Evolutionary conservation across 441 rosid species (phyloP).

Genomic region (Euphorbia corollata): DNA sequence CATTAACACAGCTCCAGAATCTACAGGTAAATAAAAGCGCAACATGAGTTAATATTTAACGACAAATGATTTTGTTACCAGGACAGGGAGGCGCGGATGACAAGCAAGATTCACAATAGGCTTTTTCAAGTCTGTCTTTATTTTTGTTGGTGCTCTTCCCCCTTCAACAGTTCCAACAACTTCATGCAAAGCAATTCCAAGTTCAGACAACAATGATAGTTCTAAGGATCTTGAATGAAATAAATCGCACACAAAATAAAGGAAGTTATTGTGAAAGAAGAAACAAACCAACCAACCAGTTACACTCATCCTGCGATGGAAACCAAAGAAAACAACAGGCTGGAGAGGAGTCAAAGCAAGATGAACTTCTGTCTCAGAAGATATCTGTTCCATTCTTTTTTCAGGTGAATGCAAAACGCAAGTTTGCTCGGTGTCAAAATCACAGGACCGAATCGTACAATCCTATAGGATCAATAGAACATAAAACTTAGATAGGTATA

Average conservation of each 20-base stretch:
- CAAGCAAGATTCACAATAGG: conserved; percentile 96
- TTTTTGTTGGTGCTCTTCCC: conserved; percentile 90
- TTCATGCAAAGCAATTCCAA: conserved; percentile 31
- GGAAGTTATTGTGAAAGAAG: background rate
- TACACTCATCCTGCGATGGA: conserved; percentile 89
- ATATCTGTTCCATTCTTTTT: conserved; percentile 72
- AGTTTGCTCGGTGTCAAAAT: conserved; percentile 90
- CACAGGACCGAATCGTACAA: conserved; percentile 94
- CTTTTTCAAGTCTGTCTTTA: conserved; percentile 94
- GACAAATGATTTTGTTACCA: conserved; percentile 39
- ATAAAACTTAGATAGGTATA: background rate
- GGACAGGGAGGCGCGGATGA: conserved; percentile 93
- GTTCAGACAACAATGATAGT: conserved; percentile 13
- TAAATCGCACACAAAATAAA: background rate
- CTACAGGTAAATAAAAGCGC: background rate
- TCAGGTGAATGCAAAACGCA: conserved; percentile 96
- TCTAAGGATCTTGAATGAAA: background rate
- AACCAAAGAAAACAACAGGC: conserved; percentile 96
- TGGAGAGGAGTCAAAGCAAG: conserved; percentile 95
- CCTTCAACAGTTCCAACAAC: conserved; percentile 99
- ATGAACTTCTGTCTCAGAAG: conserved; percentile 79
- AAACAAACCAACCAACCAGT: conserved; percentile 51
- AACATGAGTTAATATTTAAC: background rate
- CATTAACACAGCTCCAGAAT: background rate
- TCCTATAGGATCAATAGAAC: conserved; percentile 41